Evolutionary conservation across 2,329 filamentous ascomycete genomes (phyloP).

Genomic region (Ilyonectria destructans): DNA sequence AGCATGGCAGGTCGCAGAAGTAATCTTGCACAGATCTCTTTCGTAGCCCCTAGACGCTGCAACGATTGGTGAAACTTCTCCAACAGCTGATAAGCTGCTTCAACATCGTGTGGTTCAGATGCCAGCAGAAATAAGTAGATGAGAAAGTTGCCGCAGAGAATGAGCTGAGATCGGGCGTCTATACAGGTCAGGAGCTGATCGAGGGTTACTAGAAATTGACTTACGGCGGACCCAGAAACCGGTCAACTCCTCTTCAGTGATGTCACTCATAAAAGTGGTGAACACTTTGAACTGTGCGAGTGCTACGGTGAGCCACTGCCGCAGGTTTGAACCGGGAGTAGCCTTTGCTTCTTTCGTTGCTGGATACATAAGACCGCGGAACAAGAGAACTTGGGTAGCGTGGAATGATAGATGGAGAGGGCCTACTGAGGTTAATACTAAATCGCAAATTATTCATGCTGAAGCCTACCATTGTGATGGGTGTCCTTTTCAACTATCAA

Average conservation of each 20-base stretch:
- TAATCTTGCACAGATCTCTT: slow-evolving; percentile 51
- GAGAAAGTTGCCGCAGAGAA: slow-evolving; percentile 64
- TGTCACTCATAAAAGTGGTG: slow-evolving; percentile 56
- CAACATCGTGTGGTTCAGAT: slow-evolving; percentile 54
- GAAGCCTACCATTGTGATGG: slow-evolving; percentile 40
- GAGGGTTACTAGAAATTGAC: slow-evolving; percentile 40
- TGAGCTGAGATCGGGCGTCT: slow-evolving; percentile 61
- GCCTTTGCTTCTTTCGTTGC: slow-evolving; percentile 60
- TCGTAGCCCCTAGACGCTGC: slow-evolving; percentile 53
- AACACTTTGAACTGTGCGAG: slow-evolving; percentile 57
- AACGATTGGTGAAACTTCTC: slow-evolving; percentile 57
- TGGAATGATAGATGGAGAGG: slow-evolving; percentile 62
- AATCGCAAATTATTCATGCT: neutral
- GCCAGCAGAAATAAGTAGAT: slow-evolving; percentile 65
- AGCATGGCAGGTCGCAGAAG: slow-evolving; percentile 56
- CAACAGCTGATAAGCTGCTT: slow-evolving; percentile 55
- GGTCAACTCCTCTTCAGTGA: slow-evolving; percentile 55
- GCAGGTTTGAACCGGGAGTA: slow-evolving; percentile 55
- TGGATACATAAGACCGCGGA: slow-evolving; percentile 63
- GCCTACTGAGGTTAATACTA: slow-evolving; percentile 41
- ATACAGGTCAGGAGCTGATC: slow-evolving; percentile 15
- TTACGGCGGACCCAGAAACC: slow-evolving; percentile 64
- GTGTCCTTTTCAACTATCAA: slow-evolving; percentile 36
- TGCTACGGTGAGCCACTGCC: slow-evolving; percentile 55
- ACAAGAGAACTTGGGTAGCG: slow-evolving; percentile 59